Evolutionary conservation across 257 asterid genomes (phyloP), one percentile per base, ranked within the genome.

Genomic region (Buddleja alternifolia): DNA sequence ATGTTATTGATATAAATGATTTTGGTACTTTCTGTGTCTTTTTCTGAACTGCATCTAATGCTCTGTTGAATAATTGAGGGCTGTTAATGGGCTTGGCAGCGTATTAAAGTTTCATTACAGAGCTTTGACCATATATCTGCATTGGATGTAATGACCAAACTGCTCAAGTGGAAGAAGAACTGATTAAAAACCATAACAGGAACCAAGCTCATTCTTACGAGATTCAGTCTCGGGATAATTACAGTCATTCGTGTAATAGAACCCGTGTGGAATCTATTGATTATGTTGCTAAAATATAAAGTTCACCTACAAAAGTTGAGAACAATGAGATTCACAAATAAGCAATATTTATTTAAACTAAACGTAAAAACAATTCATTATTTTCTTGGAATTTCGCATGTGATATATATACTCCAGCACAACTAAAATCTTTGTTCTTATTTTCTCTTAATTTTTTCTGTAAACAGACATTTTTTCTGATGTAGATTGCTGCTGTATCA

Each of bases 401-500:
- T 24, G 54, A 34, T 20, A 8, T 20, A 34, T 20, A 8, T 20
- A 36, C 54, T 59, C 29, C 70, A 58, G 4, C 54, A 23, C 34
- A 65, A 42, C 11, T 10, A 6, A 24, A 37, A 12, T 63, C 37
- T 46, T 32, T 15, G 5, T n/a, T 29, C 5, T 29, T 29, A 29
- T 29, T 29, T 29, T 29, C 34, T 29, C 34, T 29, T 29, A 2
- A 5, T 29, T 29, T 29, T 29, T 5, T 29, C 5, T 29, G 34
- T 29, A 29, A 29, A 1, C 5, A 29, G 34, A 29, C 34, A 29
- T 29, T 2, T 25, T 59, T 17, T 36, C 32, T 69, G 21, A 20
- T 50, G 66, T 77, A 90, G 97, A 76, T 90, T 67, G 57, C 81
- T 63, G 69, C 77, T 70, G 61, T 79, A 48, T 74, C 81, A 75